Conservation (phyloP, 495 filamentous ascomycete genomes). For the Rostrohypoxylon terebratum region DNA sequence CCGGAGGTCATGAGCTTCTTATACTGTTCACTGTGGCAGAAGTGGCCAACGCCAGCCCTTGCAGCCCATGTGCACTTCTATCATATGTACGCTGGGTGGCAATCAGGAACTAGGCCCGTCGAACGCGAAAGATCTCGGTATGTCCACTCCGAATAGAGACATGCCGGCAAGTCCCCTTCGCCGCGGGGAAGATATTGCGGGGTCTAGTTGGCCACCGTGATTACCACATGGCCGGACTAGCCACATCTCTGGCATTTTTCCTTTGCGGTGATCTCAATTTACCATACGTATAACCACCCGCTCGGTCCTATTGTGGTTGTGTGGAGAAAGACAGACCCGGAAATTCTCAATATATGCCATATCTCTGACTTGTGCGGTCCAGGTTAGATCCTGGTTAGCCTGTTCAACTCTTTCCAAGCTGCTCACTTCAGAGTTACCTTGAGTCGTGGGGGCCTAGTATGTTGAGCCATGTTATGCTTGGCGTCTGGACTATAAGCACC, state of each 20-base stretch:
- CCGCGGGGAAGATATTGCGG: slow-evolving; percentile 55
- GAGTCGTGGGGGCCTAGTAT: slow-evolving; percentile 30
- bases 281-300: slow-evolving; percentile 48
- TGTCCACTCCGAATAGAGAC: slow-evolving; percentile 56
- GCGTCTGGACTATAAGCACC: slow-evolving; percentile 11
- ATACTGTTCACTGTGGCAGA: slow-evolving; percentile 36
- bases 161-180: slow-evolving; percentile 49
- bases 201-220: slow-evolving; percentile 54
- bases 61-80: slow-evolving; percentile 9
- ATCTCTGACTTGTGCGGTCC: slow-evolving; percentile 32
- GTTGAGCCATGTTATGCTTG: background rate
- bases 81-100: slow-evolving; percentile 35
- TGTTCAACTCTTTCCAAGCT: slow-evolving; percentile 9
- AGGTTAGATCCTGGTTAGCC: slow-evolving; percentile 26
- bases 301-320: slow-evolving; percentile 45
- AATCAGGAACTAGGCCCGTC: slow-evolving; percentile 65
- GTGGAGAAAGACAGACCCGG: slow-evolving; percentile 32
- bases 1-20: slow-evolving; percentile 38
- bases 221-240: slow-evolving; percentile 47
- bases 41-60: slow-evolving; percentile 16
- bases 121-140: slow-evolving; percentile 56
- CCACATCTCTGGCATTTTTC: slow-evolving; percentile 47
- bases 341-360: slow-evolving; percentile 41
- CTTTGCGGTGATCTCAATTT: slow-evolving; percentile 55
- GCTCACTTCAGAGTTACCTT: slow-evolving; percentile 1